phyloP scores from a whole-genome alignment of 2,329 filamentous ascomycete genomes.

The Neurospora sp. region DNA sequence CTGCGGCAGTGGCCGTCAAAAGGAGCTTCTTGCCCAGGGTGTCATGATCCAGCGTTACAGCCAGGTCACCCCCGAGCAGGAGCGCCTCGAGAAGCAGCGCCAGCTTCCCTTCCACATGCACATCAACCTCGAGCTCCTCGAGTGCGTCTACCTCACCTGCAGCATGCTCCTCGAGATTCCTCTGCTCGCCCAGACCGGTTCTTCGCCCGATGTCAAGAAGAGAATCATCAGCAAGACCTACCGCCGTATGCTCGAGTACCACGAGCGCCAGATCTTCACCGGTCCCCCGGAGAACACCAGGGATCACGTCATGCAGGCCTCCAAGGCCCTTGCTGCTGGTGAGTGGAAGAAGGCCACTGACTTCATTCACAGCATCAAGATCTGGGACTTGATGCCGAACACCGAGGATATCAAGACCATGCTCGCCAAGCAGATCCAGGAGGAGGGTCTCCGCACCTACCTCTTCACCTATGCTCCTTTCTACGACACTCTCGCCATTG shows the following conservation, averaged over 20 bases:
- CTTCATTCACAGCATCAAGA: slow-evolving; percentile 97
- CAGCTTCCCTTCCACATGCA: slow-evolving; percentile 99
- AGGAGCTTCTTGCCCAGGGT: slow-evolving; percentile 94
- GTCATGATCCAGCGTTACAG: slow-evolving; percentile 97
- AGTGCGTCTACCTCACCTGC: slow-evolving; percentile 97
- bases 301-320: slow-evolving; percentile 98
- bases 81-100: slow-evolving; percentile 91
- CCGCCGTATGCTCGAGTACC: slow-evolving; percentile 97
- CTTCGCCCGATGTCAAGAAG: slow-evolving; percentile 94
- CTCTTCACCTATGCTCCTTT: slow-evolving; percentile 99
- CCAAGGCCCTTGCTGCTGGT: slow-evolving; percentile 89
- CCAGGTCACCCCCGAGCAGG: slow-evolving; percentile 94
- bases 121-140: slow-evolving; percentile 96
- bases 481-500: slow-evolving; percentile 90
- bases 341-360: slow-evolving; percentile 97
- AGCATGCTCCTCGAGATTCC: slow-evolving; percentile 99
- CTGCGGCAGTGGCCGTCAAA: slow-evolving; percentile 92
- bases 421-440: slow-evolving; percentile 96
- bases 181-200: slow-evolving; percentile 90
- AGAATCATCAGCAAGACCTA: slow-evolving; percentile 98
- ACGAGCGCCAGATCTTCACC: slow-evolving; percentile 98
- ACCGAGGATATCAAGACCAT: slow-evolving; percentile 90
- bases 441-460: slow-evolving; percentile 95
- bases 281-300: slow-evolving; percentile 97
- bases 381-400: slow-evolving; percentile 96